Conservation (phyloP, 768 basidiomycete species). For the Tricholoma furcatifolium region DNA sequence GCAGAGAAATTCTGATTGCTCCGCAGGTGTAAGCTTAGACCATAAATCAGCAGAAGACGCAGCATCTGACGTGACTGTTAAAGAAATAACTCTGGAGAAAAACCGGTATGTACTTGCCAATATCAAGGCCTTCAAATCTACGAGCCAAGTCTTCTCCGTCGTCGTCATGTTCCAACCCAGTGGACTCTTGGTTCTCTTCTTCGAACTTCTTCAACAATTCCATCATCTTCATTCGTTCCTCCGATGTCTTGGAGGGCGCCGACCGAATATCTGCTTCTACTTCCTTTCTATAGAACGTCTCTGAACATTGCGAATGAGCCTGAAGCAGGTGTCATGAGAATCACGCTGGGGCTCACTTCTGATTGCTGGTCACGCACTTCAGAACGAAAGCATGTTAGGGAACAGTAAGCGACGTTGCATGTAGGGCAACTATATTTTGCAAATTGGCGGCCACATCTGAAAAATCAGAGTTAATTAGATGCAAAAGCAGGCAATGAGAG, state of each 20-base stretch:
- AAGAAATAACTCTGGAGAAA: neutral
- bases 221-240: conserved; percentile 67
- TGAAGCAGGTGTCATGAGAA: conserved; percentile 12
- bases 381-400: conserved; percentile 75
- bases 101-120: conserved; percentile 43
- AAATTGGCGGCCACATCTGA: conserved; percentile 72
- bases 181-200: conserved; percentile 43
- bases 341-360: neutral
- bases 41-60: conserved; percentile 59
- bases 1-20: conserved; percentile 59
- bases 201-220: conserved; percentile 73
- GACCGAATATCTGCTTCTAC: conserved; percentile 61
- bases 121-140: conserved; percentile 56
- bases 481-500: neutral
- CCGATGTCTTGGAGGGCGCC: conserved; percentile 49
- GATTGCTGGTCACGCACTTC: conserved; percentile 41
- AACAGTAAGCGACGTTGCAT: conserved; percentile 83
- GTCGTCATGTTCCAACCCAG: conserved; percentile 35
- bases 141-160: conserved; percentile 41
- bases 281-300: conserved; percentile 77
- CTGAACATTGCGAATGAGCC: conserved; percentile 76
- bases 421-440: conserved; percentile 80
- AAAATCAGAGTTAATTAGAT: neutral
- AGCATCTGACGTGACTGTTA: conserved; percentile 39
- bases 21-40: conserved; percentile 55